These are phyloP conservation scores for Cutaneotrichosporon sp. DNA, from an alignment of 1,284 basidiomycete species.

Conservation along the genomic window DNA sequence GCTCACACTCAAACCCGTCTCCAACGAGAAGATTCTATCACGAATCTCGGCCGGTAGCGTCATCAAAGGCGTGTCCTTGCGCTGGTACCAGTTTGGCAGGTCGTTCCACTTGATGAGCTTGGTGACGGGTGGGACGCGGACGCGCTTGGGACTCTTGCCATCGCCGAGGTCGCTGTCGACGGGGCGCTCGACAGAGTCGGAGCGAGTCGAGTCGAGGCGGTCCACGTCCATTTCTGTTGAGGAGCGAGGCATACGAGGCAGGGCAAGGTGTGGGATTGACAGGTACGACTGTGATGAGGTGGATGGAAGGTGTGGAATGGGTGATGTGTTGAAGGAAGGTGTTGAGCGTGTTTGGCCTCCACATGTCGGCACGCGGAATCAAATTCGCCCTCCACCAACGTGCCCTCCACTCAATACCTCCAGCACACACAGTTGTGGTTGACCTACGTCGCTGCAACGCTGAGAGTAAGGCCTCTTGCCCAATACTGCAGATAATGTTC, in stretches of 20 bases:
- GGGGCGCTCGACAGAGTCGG: neutral
- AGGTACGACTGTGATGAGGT: neutral
- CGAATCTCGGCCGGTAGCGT: constrained; percentile 18
- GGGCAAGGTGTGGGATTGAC: neutral
- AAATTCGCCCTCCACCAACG: too few species aligned
- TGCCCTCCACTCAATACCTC: neutral
- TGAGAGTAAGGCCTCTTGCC: too few species aligned
- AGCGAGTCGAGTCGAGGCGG: neutral
- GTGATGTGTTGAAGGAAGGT: neutral
- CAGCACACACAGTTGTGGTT: too few species aligned
- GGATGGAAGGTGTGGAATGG: neutral
- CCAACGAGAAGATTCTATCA: constrained; percentile 10
- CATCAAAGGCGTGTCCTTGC: constrained; percentile 25
- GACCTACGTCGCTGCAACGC: too few species aligned
- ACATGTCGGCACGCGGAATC: neutral
- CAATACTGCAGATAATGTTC: neutral
- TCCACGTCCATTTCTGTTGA: neutral
- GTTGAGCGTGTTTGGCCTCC: neutral
- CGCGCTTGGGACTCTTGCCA: neutral
- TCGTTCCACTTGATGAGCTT: constrained; percentile 27
- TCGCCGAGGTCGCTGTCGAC: neutral
- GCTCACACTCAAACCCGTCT: constrained; percentile 24
- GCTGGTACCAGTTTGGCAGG: constrained; percentile 31
- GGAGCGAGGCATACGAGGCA: neutral
- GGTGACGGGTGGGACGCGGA: neutral